These are phyloP conservation scores for Candida tunisiensis DNA, from an alignment of 1,139 yeast species.

Conservation along the genomic window DNA sequence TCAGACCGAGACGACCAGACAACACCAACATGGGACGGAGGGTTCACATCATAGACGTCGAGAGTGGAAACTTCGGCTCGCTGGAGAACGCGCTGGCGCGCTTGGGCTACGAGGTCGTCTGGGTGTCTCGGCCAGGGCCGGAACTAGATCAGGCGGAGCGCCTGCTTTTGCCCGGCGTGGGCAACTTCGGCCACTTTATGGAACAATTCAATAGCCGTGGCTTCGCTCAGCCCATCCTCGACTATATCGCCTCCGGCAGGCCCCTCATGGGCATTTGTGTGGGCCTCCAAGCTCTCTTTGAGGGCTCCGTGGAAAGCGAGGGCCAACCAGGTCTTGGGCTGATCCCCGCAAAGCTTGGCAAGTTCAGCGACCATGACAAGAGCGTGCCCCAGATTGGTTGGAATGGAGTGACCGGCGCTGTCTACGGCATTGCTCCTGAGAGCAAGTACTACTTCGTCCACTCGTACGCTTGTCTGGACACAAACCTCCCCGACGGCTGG, in stretches of 20 bases:
- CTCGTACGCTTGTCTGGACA: constrained; percentile 37
- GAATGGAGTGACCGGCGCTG: constrained; percentile 38
- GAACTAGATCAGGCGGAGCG: constrained; percentile 16
- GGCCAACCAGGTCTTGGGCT: constrained; percentile 39
- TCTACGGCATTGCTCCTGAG: constrained; percentile 46
- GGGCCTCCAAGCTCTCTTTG: constrained; percentile 74
- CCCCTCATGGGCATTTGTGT: constrained; percentile 95
- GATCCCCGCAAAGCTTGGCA: constrained; percentile 33
- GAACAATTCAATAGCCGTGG: constrained; percentile 44
- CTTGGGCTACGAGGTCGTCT: constrained; percentile 45
- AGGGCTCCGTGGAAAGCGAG: constrained; percentile 60
- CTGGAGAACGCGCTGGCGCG: constrained; percentile 69
- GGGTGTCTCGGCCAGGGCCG: constrained; percentile 16
- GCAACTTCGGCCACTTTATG: constrained; percentile 89
- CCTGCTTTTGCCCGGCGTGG: constrained; percentile 73
- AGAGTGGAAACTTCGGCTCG: constrained; percentile 86
- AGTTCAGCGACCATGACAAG: constrained; percentile 47
- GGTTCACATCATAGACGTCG: constrained; percentile 81
- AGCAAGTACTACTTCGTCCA: constrained; percentile 87
- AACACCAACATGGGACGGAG: constrained; percentile 5
- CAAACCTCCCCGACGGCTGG: constrained; percentile 42
- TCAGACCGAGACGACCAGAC: too few species aligned
- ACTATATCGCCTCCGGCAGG: constrained; percentile 55
- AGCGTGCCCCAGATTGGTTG: constrained; percentile 96
- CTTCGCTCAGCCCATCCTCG: constrained; percentile 44